These are phyloP conservation scores for Magnusiomyces clavatus DNA, from an alignment of 1,139 yeast genomes.

Conservation along the genomic window DNA sequence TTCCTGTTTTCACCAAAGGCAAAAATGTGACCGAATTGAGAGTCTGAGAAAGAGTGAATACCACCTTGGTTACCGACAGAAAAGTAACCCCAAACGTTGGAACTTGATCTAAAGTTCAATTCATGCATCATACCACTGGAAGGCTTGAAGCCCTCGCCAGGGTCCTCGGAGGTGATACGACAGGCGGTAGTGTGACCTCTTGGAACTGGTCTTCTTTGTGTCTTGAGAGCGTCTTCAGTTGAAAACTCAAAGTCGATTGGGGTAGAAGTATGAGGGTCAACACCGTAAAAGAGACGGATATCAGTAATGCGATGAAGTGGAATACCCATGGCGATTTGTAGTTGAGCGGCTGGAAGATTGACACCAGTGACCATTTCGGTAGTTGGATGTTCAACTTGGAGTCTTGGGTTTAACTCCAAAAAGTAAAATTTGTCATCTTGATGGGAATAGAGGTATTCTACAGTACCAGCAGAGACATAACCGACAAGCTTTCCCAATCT, in stretches of 20 bases:
- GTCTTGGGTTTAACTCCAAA: constrained; percentile 92
- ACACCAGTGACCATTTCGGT: constrained; percentile 99
- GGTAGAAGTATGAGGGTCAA: constrained; percentile 87
- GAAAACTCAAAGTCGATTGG: constrained; percentile 88
- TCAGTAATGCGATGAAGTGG: constrained; percentile 94
- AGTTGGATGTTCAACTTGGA: constrained; percentile 99
- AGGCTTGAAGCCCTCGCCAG: constrained; percentile 98
- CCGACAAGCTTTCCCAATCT: constrained; percentile 95
- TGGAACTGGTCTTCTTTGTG: constrained; percentile 89
- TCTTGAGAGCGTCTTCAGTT: constrained; percentile 57
- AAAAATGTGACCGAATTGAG: constrained; percentile 97
- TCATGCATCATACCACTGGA: constrained; percentile 96
- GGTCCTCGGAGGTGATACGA: constrained; percentile 97
- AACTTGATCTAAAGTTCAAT: constrained; percentile 89
- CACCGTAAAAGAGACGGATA: constrained; percentile 87
- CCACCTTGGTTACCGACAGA: constrained; percentile 95
- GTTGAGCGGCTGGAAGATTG: constrained; percentile 94
- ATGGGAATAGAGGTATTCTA: constrained; percentile 90
- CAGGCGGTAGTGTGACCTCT: constrained; percentile 99
- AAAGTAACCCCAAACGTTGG: constrained; percentile 99
- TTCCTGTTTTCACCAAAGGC: constrained; percentile 98
- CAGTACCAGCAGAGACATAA: constrained; percentile 98
- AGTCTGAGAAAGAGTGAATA: constrained; percentile 94
- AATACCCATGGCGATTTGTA: constrained; percentile 98
- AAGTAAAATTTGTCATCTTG: constrained; percentile 92